phyloP scores from a whole-genome alignment of 768 basidiomycete species.

The Cyathus striatus region DNA sequence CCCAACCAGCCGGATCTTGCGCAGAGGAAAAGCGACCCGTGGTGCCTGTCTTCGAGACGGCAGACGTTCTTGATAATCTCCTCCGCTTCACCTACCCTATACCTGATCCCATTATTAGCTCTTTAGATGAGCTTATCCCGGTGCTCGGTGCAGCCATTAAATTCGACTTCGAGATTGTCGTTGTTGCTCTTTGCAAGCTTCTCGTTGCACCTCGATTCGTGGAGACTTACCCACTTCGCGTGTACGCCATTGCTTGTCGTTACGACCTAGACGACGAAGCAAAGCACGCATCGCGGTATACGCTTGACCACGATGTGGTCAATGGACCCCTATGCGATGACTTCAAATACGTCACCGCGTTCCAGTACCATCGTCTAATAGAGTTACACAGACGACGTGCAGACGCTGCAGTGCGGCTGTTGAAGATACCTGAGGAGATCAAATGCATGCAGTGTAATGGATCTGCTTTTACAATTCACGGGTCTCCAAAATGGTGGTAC shows the following conservation, averaged over 20 bases:
- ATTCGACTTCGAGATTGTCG: conserved; percentile 52
- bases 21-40: conserved; percentile 25
- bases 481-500: conserved; percentile 65
- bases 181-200: conserved; percentile 41
- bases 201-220: conserved; percentile 50
- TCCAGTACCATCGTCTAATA: conserved; percentile 61
- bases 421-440: conserved; percentile 41
- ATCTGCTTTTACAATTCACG: conserved; percentile 32
- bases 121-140: conserved; percentile 48
- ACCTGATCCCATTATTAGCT: conserved; percentile 43
- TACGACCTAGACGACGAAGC: conserved; percentile 63
- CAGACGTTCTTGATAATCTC: conserved; percentile 38
- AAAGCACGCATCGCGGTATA: conserved; percentile 52
- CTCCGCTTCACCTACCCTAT: conserved; percentile 62
- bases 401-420: conserved; percentile 38
- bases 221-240: conserved; percentile 44
- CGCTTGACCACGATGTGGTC: conserved; percentile 47
- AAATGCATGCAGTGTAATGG: conserved; percentile 71
- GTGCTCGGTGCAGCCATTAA: conserved; percentile 54
- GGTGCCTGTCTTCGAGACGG: conserved; percentile 52
- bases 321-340: conserved; percentile 58
- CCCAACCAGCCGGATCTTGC: conserved; percentile 41
- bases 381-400: conserved; percentile 53
- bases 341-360: conserved; percentile 61
- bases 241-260: conserved; percentile 68